Percentiles rank a stretch among this genome's conserved stretches.
Conservation (phyloP, 108 stramenopile genomes). For the Cyclotella distinguenda region DNA sequence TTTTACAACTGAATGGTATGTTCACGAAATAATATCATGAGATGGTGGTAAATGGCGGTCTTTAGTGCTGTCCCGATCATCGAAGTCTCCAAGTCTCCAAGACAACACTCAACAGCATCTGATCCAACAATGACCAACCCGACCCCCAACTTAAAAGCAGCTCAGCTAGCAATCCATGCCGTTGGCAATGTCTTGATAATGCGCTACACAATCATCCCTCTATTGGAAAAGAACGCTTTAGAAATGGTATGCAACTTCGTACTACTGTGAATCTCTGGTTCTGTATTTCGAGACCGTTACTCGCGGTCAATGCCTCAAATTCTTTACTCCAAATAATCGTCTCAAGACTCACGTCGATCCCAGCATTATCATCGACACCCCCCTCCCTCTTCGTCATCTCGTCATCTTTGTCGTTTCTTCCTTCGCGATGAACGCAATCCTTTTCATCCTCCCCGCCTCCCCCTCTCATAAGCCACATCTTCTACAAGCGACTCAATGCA, state of each 20-base stretch:
- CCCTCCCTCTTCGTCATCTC: slow-evolving; percentile 9
- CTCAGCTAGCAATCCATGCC: slow-evolving; percentile 13
- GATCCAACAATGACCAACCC: background rate
- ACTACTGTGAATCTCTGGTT: background rate
- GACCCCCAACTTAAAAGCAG: background rate
- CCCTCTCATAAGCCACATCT: too few relatives aligned
- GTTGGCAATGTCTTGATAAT: slow-evolving; percentile 23
- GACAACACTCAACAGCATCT: too few relatives aligned
- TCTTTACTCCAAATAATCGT: background rate
- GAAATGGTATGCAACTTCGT: slow-evolving; percentile 17
- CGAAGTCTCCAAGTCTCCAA: too few relatives aligned
- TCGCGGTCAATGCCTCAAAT: background rate
- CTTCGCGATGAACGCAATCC: slow-evolving; percentile 7
- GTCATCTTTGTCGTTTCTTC: slow-evolving; percentile 12
- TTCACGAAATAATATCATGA: too few relatives aligned
- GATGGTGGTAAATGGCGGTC: too few relatives aligned
- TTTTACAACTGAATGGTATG: too few relatives aligned
- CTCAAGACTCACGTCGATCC: slow-evolving; percentile 31
- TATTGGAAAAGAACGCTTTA: slow-evolving; percentile 21
- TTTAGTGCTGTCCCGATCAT: too few relatives aligned
- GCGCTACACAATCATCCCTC: background rate
- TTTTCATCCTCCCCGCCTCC: background rate
- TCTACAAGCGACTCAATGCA: too few relatives aligned
- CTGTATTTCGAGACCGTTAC: background rate
- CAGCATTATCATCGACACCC: slow-evolving; percentile 23